phyloP scores from a whole-genome alignment of 179 eudicot genomes.

The Vitellaria paradoxa region DNA sequence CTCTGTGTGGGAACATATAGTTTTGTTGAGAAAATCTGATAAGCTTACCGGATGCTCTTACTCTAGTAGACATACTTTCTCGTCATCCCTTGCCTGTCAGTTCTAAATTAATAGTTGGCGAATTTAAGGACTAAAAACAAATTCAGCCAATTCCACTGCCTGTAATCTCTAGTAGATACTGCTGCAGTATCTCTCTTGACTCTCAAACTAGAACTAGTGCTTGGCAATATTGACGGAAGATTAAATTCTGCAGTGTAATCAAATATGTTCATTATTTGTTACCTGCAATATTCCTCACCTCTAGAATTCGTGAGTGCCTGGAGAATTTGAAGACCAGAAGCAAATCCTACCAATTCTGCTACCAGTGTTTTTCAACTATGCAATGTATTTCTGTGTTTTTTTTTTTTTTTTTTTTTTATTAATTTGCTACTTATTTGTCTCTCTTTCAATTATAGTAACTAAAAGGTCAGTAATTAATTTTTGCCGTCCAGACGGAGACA shows the following conservation, averaged over 20 bases:
- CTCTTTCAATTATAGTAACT: background rate
- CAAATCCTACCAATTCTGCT: background rate
- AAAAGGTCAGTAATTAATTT: slow-evolving; percentile 1
- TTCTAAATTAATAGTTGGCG: too few species aligned
- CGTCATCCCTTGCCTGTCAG: too few species aligned
- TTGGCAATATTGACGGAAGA: too few species aligned
- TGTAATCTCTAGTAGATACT: too few species aligned
- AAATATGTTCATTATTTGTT: too few species aligned
- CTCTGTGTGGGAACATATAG: background rate
- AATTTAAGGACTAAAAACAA: too few species aligned
- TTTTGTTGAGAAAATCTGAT: background rate
- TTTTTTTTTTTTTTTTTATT: background rate
- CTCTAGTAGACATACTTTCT: background rate
- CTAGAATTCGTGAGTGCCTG: background rate
- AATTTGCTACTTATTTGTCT: background rate
- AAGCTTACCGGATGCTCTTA: background rate
- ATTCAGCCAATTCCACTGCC: too few species aligned
- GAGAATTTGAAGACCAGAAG: background rate
- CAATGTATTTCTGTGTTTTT: too few species aligned
- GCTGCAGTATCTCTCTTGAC: too few species aligned
- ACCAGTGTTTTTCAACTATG: too few species aligned
- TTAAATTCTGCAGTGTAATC: too few species aligned
- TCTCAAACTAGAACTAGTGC: too few species aligned
- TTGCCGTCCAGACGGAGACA: slow-evolving; percentile 62
- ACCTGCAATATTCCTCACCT: slow-evolving; percentile 3